Evolutionary conservation across 768 basidiomycete species (phyloP), one percentile per base, ranked within the genome.

Genomic region (Podaxis sp.): DNA sequence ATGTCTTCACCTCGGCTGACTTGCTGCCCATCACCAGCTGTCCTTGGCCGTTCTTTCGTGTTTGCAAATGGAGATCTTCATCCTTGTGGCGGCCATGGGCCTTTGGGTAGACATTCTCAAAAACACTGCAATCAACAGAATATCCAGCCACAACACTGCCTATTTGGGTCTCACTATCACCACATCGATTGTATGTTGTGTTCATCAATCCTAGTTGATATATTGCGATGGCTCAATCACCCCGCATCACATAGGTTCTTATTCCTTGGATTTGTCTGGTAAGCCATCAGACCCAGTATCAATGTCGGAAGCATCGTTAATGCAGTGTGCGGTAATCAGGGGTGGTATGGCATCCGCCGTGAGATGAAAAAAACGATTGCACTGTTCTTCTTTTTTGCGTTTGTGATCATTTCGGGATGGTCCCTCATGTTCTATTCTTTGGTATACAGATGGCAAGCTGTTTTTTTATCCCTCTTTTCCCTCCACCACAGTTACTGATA

Each of bases 71-170:
- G 80, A 80, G 54, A 73, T 77, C 1, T 86, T 84, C 68, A 74
- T 82, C 50, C 73, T 85, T 18, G 64, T 81, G 4, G 74, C 79
- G 1, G 76, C 78, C 5, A 79, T 80, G 69, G 77, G 77, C 35
- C 77, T 87, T 5, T 87, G 86, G 85, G 69, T 82, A 36, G 81
- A 84, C 66, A 75, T 83, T 53, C 74, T 87, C 27, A 61, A 78
- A 35, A 77, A 79, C 55, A 80, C 82, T 5, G 70, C 76, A 13
- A 78, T 87, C 48, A 70, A 66, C 1, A 35, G 62, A 0, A 75
- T 85, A 7, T 80, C 81, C 0, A 57, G 55, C 2, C 79, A 82
- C 54, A 78, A 74, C 0, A 11, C 32, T 0, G 42, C 77, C 2
- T 86, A 86, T 63, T 64, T 78, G 56, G 82, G 70, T 0, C 53